Evolutionary conservation across 768 basidiomycete genomes (phyloP).

Genomic region (Cubamyces sp.): DNA sequence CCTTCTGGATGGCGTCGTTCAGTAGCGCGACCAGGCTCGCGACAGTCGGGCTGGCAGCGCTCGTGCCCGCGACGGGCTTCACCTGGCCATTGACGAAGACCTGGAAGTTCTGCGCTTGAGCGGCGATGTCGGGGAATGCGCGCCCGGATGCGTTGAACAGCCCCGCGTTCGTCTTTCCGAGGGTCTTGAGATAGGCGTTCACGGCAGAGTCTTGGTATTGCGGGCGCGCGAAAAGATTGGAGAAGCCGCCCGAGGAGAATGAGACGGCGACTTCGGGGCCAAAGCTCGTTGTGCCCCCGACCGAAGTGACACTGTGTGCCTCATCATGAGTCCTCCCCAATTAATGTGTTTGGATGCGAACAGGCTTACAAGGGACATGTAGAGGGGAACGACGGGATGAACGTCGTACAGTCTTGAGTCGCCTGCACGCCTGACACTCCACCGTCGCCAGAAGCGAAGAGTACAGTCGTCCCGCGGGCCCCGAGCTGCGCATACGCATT

Average conservation of each 20-base stretch:
- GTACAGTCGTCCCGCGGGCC: conserved; percentile 37
- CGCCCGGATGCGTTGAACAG: conserved; percentile 43
- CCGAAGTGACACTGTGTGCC: conserved; percentile 32
- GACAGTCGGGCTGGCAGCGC: conserved; percentile 31
- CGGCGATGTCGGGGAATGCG: conserved; percentile 52
- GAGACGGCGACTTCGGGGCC: conserved; percentile 36
- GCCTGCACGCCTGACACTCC: conserved; percentile 34
- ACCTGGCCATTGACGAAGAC: conserved; percentile 31
- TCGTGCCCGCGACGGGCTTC: conserved; percentile 34
- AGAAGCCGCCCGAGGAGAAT: conserved; percentile 43
- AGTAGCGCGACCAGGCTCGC: conserved; percentile 35
- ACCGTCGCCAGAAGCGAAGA: conserved; percentile 39
- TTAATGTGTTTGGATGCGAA: too few species aligned
- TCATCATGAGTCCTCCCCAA: too few species aligned
- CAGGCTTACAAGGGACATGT: conserved; percentile 31
- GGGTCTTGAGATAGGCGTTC: conserved; percentile 38
- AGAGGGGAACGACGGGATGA: conserved; percentile 37
- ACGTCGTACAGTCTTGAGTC: conserved; percentile 27
- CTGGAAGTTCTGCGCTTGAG: conserved; percentile 45
- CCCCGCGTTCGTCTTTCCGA: conserved; percentile 37
- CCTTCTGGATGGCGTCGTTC: conserved; percentile 34
- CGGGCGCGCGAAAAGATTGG: conserved; percentile 39
- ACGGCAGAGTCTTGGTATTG: conserved; percentile 46
- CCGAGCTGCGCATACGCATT: conserved; percentile 35
- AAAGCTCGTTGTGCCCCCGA: conserved; percentile 39